Percentiles rank a stretch among this genome's conserved stretches.
These are phyloP conservation scores for Solanum hybrid DNA, from an alignment of 305 asterid genomes.

Conservation along the genomic window DNA sequence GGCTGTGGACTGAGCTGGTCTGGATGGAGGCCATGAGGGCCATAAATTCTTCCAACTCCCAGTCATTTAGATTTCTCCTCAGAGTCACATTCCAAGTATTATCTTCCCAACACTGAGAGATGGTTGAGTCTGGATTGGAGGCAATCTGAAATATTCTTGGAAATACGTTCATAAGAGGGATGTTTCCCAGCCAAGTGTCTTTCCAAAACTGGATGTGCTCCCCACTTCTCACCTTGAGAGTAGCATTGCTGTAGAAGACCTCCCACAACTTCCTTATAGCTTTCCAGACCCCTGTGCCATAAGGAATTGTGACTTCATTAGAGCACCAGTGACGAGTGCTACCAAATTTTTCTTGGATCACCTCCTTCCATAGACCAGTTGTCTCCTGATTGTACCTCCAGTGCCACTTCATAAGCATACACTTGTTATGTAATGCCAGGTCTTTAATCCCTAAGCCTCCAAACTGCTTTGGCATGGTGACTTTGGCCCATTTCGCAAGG, in stretches of 20 bases:
- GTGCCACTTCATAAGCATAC: background rate
- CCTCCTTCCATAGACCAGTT: background rate
- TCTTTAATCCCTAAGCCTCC: background rate
- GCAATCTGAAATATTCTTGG: background rate
- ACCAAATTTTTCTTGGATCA: background rate
- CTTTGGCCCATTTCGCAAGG: background rate
- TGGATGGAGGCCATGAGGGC: background rate
- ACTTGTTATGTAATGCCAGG: background rate
- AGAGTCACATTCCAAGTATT: background rate
- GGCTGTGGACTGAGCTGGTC: background rate
- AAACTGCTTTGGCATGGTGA: background rate
- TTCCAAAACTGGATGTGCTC: background rate
- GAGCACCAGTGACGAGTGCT: background rate
- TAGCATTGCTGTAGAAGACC: background rate
- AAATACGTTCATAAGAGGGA: background rate
- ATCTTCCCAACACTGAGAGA: background rate
- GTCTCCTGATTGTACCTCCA: background rate
- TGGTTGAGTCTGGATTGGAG: background rate
- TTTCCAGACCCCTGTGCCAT: background rate
- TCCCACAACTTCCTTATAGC: background rate
- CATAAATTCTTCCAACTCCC: background rate
- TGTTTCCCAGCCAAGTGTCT: background rate
- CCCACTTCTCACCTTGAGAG: background rate
- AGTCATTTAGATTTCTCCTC: background rate
- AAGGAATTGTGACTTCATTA: background rate